Conservation (phyloP, 1,139 yeast genomes). For the Sugiyamaella novakii region DNA sequence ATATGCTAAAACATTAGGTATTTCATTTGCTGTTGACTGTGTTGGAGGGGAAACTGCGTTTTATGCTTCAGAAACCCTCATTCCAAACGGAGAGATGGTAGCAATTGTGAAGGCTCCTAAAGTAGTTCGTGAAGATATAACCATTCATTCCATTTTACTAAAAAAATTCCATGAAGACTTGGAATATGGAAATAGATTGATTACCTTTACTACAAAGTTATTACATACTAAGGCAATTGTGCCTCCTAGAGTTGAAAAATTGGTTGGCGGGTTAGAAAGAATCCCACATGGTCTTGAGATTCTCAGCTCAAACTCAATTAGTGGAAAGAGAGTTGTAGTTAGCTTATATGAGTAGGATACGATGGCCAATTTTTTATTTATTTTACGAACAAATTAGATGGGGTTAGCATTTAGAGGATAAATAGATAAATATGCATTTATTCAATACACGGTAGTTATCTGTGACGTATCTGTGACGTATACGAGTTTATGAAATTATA, state of each 20-base stretch:
- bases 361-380: too few species aligned
- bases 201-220: slow-evolving; percentile 42
- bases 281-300: slow-evolving; percentile 17
- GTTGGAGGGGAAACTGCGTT: slow-evolving; percentile 49
- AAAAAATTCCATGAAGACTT: slow-evolving; percentile 51
- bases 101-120: slow-evolving; percentile 19
- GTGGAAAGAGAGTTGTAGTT: slow-evolving; percentile 18
- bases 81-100: slow-evolving; percentile 16
- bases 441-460: too few species aligned
- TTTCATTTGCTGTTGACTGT: slow-evolving; percentile 49
- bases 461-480: too few species aligned
- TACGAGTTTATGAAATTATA: too few species aligned
- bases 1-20: slow-evolving; percentile 30
- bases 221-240: slow-evolving; percentile 26
- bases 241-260: slow-evolving; percentile 17
- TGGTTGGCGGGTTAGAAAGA: slow-evolving; percentile 18
- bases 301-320: slow-evolving; percentile 13
- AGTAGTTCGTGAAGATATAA: slow-evolving; percentile 34
- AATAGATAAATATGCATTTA: too few species aligned
- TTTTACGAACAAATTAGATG: too few species aligned
- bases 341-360: slow-evolving; percentile 4
- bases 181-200: slow-evolving; percentile 45
- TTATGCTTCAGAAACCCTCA: slow-evolving; percentile 38
- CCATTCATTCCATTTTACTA: slow-evolving; percentile 43
- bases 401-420: too few species aligned